phyloP scores from a whole-genome alignment of 1,284 basidiomycete species.

The Cutaneotrichosporon daszewskae region DNA sequence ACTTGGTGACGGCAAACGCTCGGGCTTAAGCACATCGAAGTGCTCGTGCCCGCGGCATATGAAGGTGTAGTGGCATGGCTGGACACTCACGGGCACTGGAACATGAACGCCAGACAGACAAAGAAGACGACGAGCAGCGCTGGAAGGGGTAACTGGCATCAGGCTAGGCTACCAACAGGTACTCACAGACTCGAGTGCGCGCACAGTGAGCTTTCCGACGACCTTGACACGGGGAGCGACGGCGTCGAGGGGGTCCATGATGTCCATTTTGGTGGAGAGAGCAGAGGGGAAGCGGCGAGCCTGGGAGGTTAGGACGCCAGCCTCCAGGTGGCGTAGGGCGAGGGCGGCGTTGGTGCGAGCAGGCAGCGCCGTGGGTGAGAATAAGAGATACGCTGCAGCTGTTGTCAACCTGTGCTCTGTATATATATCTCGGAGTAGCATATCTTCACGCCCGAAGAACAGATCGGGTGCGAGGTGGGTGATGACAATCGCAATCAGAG shows the following conservation, averaged over 20 bases:
- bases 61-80: too few species aligned
- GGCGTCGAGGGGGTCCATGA: slow-evolving; percentile 1
- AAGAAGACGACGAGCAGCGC: slow-evolving; percentile 8
- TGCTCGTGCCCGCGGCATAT: too few species aligned
- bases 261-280: slow-evolving; percentile 1
- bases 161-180: not conserved
- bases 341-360: too few species aligned
- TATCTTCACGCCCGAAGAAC: too few species aligned
- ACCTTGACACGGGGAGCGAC: slow-evolving; percentile 6
- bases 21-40: too few species aligned
- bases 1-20: too few species aligned
- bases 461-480: too few species aligned
- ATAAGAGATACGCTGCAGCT: too few species aligned
- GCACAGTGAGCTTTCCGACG: slow-evolving; percentile 1
- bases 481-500: too few species aligned
- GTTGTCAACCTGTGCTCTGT: too few species aligned
- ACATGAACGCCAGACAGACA: slow-evolving; percentile 1
- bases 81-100: slow-evolving; percentile 9
- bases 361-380: too few species aligned
- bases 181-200: slow-evolving; percentile 9
- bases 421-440: too few species aligned
- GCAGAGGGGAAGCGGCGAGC: not conserved
- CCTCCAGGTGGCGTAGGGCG: not conserved
- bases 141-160: slow-evolving; percentile 6
- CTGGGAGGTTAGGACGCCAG: not conserved